Evolutionary conservation across 1,284 basidiomycete species (phyloP), one percentile per base, ranked within the genome.

Genomic region (Bondarzewia mesenterica): DNA sequence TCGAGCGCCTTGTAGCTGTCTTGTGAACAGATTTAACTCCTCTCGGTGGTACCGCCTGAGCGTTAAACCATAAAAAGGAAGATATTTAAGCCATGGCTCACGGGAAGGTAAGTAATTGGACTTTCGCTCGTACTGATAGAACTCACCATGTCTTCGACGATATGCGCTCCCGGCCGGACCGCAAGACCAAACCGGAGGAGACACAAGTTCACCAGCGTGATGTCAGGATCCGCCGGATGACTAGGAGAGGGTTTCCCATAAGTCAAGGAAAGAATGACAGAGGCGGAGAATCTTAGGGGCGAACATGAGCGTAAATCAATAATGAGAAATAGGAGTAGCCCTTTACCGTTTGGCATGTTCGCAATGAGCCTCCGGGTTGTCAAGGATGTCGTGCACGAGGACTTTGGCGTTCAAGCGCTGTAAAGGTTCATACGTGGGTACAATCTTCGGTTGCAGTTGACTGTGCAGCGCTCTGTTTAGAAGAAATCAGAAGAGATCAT

Each of bases 251-350:
- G 64, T 50, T 79, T 80, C 0, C 82, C 84, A 52, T 86, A 86
- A 6, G 82, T 77, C 42, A 86, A 68, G 2, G 75, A 71, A 63
- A 86, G 71, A 2, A 84, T 80, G 0, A 85, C 73, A 0, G 75
- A 77, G 0, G 81, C 76, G 0, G 81, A 76, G 54, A 80, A 86
- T 26, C 82, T 84, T 21, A 18, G 15, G 38, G 21, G 12, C 16
- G 29, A 26, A 26, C 10, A 5, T 7, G 35, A 14, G 29, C 39
- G 7, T 15, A 25, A 38, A 39, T 6, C 15, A 21, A 18, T n/a
- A 18, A 8, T 12, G n/a, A 2, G 22, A 20, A 25, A 16, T n/a
- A 8, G 20, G 36, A 42, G 8, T 16, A 7, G n/a, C 18, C 14
- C 12, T 57, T 7, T 51, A 74, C 78, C 73, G 65, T 52, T 71